These are phyloP conservation scores for Trichoderma arundinaceum DNA, from an alignment of 2,329 filamentous ascomycete genomes.

Conservation along the genomic window DNA sequence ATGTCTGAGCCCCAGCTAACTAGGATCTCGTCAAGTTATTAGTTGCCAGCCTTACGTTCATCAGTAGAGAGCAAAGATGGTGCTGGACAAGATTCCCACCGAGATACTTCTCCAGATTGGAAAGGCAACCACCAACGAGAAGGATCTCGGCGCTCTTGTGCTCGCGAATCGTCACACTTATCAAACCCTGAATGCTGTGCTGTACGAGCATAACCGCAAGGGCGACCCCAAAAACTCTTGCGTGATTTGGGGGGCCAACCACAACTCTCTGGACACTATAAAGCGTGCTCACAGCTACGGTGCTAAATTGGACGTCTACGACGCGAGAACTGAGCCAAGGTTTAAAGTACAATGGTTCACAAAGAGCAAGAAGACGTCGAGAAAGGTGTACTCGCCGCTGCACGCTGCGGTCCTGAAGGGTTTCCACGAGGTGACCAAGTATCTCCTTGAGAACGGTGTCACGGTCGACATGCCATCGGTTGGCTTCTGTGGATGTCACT, in stretches of 20 bases:
- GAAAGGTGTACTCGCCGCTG: not conserved
- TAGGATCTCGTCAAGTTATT: not conserved
- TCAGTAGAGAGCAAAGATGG: not conserved
- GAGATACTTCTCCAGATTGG: constrained; percentile 3
- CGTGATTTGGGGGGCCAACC: not conserved
- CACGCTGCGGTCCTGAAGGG: not conserved
- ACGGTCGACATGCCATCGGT: not conserved
- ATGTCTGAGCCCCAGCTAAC: not conserved
- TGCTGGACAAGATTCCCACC: not conserved
- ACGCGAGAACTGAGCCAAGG: not conserved
- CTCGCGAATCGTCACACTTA: not conserved
- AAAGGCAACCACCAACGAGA: not conserved
- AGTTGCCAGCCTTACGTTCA: not conserved
- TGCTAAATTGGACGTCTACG: not conserved
- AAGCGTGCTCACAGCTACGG: not conserved
- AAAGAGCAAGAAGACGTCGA: too few species aligned
- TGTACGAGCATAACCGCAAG: not conserved
- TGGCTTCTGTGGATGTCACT: not conserved
- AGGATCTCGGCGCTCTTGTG: not conserved
- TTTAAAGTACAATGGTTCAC: not conserved
- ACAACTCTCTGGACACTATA: not conserved
- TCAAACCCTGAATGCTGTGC: not conserved
- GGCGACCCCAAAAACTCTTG: not conserved
- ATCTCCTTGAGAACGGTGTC: constrained; percentile 3
- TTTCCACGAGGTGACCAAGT: not conserved